phyloP scores from a whole-genome alignment of 345 rosid species.

The Hypericum perforatum region DNA sequence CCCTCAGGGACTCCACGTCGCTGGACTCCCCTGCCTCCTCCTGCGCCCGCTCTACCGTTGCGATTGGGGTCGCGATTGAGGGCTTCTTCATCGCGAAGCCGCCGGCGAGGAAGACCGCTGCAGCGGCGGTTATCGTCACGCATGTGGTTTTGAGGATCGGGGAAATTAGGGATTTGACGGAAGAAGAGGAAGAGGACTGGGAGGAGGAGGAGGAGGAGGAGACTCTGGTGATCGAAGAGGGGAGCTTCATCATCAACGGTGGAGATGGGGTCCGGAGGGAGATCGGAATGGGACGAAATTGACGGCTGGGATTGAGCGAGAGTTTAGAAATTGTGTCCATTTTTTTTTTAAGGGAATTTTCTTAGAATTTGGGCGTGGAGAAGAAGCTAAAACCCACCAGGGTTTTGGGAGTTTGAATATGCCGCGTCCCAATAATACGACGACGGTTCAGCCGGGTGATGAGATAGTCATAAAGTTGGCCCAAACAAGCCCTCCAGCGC shows the following conservation, averaged over 20 bases:
- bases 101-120: constrained; percentile 8
- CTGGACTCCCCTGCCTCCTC: constrained; percentile 11
- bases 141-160: constrained; percentile 40
- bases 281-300: neutral
- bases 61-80: constrained; percentile 26
- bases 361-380: too few species aligned
- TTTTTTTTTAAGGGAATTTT: too few species aligned
- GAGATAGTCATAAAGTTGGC: too few species aligned
- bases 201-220: constrained; percentile 31
- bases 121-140: constrained; percentile 43
- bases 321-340: neutral
- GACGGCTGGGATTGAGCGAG: constrained; percentile 2
- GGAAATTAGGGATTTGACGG: constrained; percentile 20
- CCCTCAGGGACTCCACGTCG: constrained; percentile 40
- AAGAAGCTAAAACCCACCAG: too few species aligned
- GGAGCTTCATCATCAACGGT: neutral
- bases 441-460: too few species aligned
- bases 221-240: constrained; percentile 20
- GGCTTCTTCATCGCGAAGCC: neutral
- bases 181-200: constrained; percentile 11
- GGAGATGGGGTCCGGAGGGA: constrained; percentile 10
- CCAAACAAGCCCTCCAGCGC: too few species aligned
- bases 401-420: too few species aligned
- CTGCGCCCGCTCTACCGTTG: constrained; percentile 12
- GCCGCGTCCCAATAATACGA: too few species aligned